A percentile compares a stretch with the other conserved stretches of the same genome.
Conservation (phyloP, 768 basidiomycete genomes). For the Leccinellum rugosiceps region DNA sequence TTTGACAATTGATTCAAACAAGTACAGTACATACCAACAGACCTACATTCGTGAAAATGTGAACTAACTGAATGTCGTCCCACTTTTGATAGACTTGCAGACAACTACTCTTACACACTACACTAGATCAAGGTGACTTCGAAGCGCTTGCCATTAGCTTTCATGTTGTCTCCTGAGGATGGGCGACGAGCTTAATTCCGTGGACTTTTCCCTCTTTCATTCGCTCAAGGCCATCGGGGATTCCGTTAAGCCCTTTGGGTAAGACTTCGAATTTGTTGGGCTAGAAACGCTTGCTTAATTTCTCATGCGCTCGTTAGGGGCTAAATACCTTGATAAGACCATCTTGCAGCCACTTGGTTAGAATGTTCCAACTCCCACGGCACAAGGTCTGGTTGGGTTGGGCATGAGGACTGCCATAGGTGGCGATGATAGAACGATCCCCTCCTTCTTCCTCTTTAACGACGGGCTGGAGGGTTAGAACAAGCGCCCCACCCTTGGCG, state of each 20-base stretch:
- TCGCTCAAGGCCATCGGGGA: constrained; percentile 35
- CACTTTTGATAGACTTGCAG: neutral
- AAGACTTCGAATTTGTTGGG: constrained; percentile 43
- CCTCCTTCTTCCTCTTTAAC: constrained; percentile 23
- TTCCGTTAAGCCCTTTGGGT: constrained; percentile 38
- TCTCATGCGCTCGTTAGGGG: neutral
- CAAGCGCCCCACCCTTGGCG: constrained; percentile 32
- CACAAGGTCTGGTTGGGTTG: constrained; percentile 17
- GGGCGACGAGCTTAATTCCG: constrained; percentile 42
- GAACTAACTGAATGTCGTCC: neutral
- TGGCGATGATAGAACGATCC: constrained; percentile 17
- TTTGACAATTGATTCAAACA: constrained; percentile 1
- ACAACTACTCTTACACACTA: constrained; percentile 17
- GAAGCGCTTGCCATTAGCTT: neutral
- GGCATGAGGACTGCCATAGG: constrained; percentile 25
- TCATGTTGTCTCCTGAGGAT: constrained; percentile 37
- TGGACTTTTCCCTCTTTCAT: constrained; percentile 38
- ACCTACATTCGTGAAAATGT: neutral
- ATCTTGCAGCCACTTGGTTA: constrained; percentile 25
- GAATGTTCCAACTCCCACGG: constrained; percentile 14
- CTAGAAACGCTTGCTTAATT: constrained; percentile 20
- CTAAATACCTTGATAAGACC: constrained; percentile 25
- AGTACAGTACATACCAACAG: constrained; percentile 7
- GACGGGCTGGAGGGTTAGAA: constrained; percentile 23
- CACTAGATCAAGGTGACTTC: neutral